phyloP scores from a whole-genome alignment of 2,329 filamentous ascomycete genomes.

The Botrytis galanthina region DNA sequence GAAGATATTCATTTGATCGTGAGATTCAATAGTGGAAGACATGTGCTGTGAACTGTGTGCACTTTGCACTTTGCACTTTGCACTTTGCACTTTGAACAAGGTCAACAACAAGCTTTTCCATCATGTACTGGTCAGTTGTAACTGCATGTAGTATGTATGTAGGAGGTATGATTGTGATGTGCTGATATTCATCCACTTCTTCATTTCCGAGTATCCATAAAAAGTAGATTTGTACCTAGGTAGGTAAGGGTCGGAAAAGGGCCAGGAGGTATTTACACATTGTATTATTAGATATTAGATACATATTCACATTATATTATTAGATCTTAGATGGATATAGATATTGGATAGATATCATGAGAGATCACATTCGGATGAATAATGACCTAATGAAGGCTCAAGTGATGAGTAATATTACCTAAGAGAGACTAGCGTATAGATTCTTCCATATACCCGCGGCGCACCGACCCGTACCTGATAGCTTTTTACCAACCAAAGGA shows the following conservation, averaged over 20 bases:
- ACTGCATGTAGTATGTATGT: background rate
- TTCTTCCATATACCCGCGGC: background rate
- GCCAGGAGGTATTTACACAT: background rate
- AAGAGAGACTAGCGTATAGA: accelerated
- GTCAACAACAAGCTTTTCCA: background rate
- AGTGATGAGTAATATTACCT: background rate
- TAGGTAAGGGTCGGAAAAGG: background rate
- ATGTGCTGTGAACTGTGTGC: background rate
- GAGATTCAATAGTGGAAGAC: slow-evolving; percentile 1
- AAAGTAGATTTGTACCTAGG: background rate
- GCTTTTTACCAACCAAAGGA: background rate
- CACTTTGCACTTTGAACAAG: too few species aligned
- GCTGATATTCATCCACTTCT: slow-evolving; percentile 6
- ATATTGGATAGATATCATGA: too few species aligned
- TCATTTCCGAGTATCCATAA: slow-evolving; percentile 14
- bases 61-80: too few species aligned
- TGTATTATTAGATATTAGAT: too few species aligned
- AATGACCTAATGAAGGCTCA: background rate
- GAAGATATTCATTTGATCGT: background rate
- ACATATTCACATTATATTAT: too few species aligned
- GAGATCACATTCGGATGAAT: background rate
- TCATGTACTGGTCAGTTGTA: background rate
- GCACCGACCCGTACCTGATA: background rate
- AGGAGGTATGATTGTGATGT: slow-evolving; percentile 10
- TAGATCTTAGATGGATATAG: too few species aligned